Conservation (phyloP, 139 green algal species). For the Spirogloea muscicola region DNA sequence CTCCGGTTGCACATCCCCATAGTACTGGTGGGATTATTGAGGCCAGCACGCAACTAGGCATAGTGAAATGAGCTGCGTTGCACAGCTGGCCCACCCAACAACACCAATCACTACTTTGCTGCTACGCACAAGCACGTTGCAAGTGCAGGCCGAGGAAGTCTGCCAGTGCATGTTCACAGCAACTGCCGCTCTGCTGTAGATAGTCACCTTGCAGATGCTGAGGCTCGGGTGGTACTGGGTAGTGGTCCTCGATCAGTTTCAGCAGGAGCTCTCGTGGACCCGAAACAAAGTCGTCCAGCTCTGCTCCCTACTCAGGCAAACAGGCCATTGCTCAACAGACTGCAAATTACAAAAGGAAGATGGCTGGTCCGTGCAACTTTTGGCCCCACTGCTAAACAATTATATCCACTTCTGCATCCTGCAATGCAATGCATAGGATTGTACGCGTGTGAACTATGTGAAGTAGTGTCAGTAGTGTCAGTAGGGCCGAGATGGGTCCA, state of each 20-base stretch:
- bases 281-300: conserved; percentile 72
- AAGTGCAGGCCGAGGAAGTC: too few species aligned
- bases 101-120: neutral
- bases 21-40: neutral
- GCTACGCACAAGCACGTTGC: too few species aligned
- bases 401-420: too few species aligned
- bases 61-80: neutral
- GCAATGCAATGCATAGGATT: too few species aligned
- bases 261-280: conserved; percentile 67
- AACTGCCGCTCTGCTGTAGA: too few species aligned
- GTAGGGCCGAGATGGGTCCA: too few species aligned
- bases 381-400: too few species aligned
- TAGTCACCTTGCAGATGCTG: neutral
- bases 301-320: conserved; percentile 35
- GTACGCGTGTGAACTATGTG: too few species aligned
- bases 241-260: conserved; percentile 52
- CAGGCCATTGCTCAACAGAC: too few species aligned
- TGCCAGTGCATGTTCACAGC: neutral
- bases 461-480: too few species aligned
- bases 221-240: conserved; percentile 35
- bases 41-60: neutral
- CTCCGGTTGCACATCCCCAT: conserved; percentile 1
- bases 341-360: neutral
- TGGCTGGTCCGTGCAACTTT: too few species aligned
- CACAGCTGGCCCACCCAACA: neutral